Conservation (phyloP, 805 yeast genomes). For the Saturnispora ahearnii region DNA sequence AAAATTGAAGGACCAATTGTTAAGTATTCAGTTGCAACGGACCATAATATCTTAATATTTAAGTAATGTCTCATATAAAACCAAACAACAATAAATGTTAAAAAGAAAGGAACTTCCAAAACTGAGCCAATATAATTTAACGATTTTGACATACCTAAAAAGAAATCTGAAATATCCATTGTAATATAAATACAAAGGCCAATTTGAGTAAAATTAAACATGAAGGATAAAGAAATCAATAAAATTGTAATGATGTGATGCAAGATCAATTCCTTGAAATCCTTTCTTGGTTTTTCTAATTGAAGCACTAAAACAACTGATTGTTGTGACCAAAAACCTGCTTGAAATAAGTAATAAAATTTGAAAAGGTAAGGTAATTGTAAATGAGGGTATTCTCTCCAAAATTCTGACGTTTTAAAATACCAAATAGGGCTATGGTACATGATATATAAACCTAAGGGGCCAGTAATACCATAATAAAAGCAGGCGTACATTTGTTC, state of each 20-base stretch:
- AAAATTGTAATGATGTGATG: slow-evolving; percentile 91
- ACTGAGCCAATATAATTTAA: slow-evolving; percentile 72
- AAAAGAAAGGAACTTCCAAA: slow-evolving; percentile 54
- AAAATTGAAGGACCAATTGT: slow-evolving; percentile 76
- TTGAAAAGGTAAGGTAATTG: slow-evolving; percentile 64
- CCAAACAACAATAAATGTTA: slow-evolving; percentile 69
- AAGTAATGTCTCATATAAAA: slow-evolving; percentile 80
- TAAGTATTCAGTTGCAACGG: slow-evolving; percentile 75
- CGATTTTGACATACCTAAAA: slow-evolving; percentile 77
- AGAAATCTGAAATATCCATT: slow-evolving; percentile 93
- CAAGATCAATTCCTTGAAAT: slow-evolving; percentile 79
- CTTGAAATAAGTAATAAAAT: slow-evolving; percentile 80
- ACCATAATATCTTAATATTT: slow-evolving; percentile 73
- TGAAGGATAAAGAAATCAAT: slow-evolving; percentile 76
- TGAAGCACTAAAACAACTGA: slow-evolving; percentile 72
- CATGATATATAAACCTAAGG: slow-evolving; percentile 88
- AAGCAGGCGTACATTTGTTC: slow-evolving; percentile 84
- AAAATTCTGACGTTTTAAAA: slow-evolving; percentile 78
- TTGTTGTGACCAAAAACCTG: slow-evolving; percentile 97
- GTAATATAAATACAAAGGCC: slow-evolving; percentile 86
- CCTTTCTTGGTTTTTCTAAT: slow-evolving; percentile 92
- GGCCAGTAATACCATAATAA: slow-evolving; percentile 75
- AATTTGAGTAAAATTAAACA: slow-evolving; percentile 94
- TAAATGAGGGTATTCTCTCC: slow-evolving; percentile 73
- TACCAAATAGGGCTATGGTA: slow-evolving; percentile 76